Base-by-base conservation (phyloP, 768 basidiomycete genomes). In the Russula emetica region DNA sequence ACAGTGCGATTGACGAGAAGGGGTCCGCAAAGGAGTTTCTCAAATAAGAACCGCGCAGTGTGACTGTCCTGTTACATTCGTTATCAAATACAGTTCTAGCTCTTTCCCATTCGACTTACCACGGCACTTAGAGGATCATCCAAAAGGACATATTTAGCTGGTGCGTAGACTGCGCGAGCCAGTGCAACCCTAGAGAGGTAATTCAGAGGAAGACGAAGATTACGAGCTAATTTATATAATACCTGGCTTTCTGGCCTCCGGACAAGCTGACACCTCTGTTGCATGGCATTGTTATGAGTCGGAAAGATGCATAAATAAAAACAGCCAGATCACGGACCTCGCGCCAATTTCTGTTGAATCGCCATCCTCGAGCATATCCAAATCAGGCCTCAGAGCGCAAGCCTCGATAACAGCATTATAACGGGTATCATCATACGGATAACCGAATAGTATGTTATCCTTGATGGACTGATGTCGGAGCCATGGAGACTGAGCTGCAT, bases 121-220 rank as follows among this genome's bases (percentile, higher is more conserved):
- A 93, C 89, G 3, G 90, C 90, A 66, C 90, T 90, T 40, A 93
- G 74, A 5, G 89, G 88, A 69, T 92, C 91, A 68, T 93, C 90
- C 49, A 93, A 73, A n/a, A 93, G 76, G 0, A 92, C 83, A 59
- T 77, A 77, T 67, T 70, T 74, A 0, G 73, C 69, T 0, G 71
- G 73, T 58, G 87, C 85, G 72, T 93, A 94, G 0, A 91, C 85
- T 0, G 92, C 91, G 16, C 92, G 83, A 13, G 91, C 92, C 11
- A 94, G 80, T 0, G 90, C 90, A 18, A 93, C 88, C 66, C 88
- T 86, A n/a, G 54, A 60, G 28, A 51, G 22, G n/a, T 11, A 14
- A 22, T 54, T 18, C 28, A n/a, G n/a, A 47, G 9, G 13, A 40
- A 26, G 20, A 32, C 7, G 42, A 4, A 18, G n/a, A 8, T 3